These are phyloP conservation scores for Metarhizium sp. DNA, from an alignment of 2,329 filamentous ascomycete genomes.

Conservation along the genomic window DNA sequence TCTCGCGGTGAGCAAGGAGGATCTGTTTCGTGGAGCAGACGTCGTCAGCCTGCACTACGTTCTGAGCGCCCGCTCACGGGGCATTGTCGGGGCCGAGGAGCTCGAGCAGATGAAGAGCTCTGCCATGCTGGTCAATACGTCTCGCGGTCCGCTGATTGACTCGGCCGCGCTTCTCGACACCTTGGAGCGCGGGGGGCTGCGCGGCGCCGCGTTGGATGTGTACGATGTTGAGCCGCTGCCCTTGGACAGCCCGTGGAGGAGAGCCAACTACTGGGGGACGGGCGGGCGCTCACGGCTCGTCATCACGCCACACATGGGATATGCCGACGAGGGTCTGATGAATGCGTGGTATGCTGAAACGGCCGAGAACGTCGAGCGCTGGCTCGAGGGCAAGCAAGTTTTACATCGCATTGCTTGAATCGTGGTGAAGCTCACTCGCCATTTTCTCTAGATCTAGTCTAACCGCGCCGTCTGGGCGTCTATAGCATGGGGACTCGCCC, in stretches of 20 bases:
- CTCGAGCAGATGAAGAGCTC: constrained; percentile 50
- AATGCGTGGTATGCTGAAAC: constrained; percentile 59
- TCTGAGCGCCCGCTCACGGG: constrained; percentile 51
- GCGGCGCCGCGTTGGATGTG: constrained; percentile 63
- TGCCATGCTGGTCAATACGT: constrained; percentile 63
- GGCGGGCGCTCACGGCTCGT: constrained; percentile 51
- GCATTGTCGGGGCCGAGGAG: constrained; percentile 47
- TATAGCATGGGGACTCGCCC: too few species aligned
- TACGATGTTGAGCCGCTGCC: constrained; percentile 65
- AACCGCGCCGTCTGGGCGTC: too few species aligned
- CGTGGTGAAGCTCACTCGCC: too few species aligned
- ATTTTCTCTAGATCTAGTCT: too few species aligned
- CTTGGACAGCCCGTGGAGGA: constrained; percentile 54
- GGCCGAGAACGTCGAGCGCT: constrained; percentile 51
- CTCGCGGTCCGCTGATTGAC: constrained; percentile 59
- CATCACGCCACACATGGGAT: constrained; percentile 66
- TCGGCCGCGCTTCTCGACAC: constrained; percentile 52
- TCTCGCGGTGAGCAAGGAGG: constrained; percentile 48
- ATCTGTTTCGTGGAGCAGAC: constrained; percentile 52
- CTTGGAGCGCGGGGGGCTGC: constrained; percentile 42
- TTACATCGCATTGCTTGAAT: constrained; percentile 7
- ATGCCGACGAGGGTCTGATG: constrained; percentile 57
- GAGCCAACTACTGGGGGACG: constrained; percentile 49
- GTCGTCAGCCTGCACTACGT: constrained; percentile 62
- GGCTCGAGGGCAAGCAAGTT: constrained; percentile 20